Evolutionary conservation across 106 monocot genomes (phyloP).

Genomic region (Acanthochlamys bracteata): DNA sequence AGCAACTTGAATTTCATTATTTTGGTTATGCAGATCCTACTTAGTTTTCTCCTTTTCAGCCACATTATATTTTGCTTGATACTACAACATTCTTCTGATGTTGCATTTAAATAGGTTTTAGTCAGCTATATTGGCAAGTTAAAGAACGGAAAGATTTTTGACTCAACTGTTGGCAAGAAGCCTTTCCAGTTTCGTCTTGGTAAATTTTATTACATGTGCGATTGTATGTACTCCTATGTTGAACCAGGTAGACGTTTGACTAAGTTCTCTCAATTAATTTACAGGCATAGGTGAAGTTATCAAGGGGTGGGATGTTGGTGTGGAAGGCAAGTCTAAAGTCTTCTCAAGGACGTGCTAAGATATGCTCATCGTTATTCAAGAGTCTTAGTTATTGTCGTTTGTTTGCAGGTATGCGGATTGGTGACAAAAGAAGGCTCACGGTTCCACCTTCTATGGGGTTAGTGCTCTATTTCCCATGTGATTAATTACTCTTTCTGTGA

Average conservation of each 20-base stretch:
- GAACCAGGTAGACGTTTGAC: too few species aligned
- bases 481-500: too few species aligned
- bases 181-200: conserved; percentile 86
- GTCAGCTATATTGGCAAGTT: conserved; percentile 83
- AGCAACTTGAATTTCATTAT: too few species aligned
- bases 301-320: conserved; percentile 93
- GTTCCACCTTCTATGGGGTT: conserved; percentile 86
- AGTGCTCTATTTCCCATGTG: conserved; percentile 2
- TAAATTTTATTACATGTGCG: conserved; percentile 19
- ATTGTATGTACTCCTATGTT: neutral
- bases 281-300: conserved; percentile 89
- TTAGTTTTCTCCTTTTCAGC: too few species aligned
- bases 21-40: too few species aligned
- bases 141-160: conserved; percentile 76
- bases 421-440: conserved; percentile 84
- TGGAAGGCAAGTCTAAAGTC: conserved; percentile 33
- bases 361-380: neutral
- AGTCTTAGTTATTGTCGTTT: neutral
- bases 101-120: conserved; percentile 40
- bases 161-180: conserved; percentile 56
- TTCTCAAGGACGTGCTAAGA: too few species aligned
- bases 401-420: conserved; percentile 78
- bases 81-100: too few species aligned
- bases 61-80: too few species aligned
- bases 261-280: neutral